These are phyloP conservation scores for Oleoguttula mirabilis DNA, from an alignment of 495 filamentous ascomycete genomes.

Conservation along the genomic window DNA sequence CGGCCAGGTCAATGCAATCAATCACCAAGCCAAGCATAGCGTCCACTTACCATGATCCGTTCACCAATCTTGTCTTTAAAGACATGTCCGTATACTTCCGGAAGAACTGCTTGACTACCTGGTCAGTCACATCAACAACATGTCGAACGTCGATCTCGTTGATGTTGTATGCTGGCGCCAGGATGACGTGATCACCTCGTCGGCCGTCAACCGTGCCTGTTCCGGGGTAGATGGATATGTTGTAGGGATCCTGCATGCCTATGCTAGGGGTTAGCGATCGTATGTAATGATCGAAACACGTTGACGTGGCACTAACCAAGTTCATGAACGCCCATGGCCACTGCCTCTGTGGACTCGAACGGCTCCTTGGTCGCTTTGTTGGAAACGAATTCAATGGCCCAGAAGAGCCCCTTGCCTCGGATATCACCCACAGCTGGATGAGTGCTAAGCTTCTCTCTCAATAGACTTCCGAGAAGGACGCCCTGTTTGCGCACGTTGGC, in stretches of 20 bases:
- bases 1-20: too few relatives aligned
- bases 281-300: too few relatives aligned
- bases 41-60: too few relatives aligned
- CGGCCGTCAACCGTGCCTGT: constrained; percentile 55
- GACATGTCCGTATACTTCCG: background rate
- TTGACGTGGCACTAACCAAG: constrained; percentile 21
- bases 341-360: constrained; percentile 28
- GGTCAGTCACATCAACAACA: constrained; percentile 23
- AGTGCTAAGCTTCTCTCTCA: constrained; percentile 35
- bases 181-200: constrained; percentile 60
- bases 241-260: constrained; percentile 34
- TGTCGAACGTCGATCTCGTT: constrained; percentile 25
- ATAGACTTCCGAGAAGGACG: constrained; percentile 29
- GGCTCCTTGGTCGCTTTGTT: constrained; percentile 44
- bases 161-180: constrained; percentile 65
- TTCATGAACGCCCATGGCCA: constrained; percentile 28
- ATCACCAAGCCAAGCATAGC: too few relatives aligned
- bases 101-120: constrained; percentile 29
- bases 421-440: constrained; percentile 53
- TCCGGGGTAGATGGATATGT: constrained; percentile 59
- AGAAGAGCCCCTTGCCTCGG: constrained; percentile 54
- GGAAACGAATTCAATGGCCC: constrained; percentile 51
- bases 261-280: constrained; percentile 5
- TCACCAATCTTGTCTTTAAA: too few relatives aligned
- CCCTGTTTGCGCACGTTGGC: constrained; percentile 40